These are phyloP conservation scores for Achaetomium macrosporum DNA, from an alignment of 2,329 filamentous ascomycete genomes.

Conservation along the genomic window DNA sequence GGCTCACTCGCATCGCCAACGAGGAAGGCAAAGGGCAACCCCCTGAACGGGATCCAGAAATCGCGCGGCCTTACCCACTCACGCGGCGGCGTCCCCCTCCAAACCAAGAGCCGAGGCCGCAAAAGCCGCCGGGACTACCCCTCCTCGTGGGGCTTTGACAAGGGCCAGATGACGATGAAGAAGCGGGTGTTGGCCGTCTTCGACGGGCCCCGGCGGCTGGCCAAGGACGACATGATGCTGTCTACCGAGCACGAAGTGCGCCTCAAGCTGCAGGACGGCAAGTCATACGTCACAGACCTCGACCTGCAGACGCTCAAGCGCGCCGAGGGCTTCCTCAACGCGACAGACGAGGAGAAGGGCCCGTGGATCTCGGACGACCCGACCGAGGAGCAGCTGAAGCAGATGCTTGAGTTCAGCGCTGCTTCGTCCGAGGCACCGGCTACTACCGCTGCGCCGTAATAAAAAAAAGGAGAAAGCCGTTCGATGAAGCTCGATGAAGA, in stretches of 20 bases:
- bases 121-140: conserved; percentile 94
- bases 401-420: conserved; percentile 50
- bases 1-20: conserved; percentile 40
- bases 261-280: conserved; percentile 67
- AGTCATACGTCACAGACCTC: conserved; percentile 83
- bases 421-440: conserved; percentile 11
- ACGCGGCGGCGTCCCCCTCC: conserved; percentile 61
- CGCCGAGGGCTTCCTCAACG: conserved; percentile 74
- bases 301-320: conserved; percentile 85
- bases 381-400: conserved; percentile 53
- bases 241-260: conserved; percentile 92
- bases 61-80: conserved; percentile 72
- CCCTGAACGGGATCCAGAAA: conserved; percentile 54
- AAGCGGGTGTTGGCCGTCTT: conserved; percentile 93
- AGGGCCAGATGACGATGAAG: conserved; percentile 96
- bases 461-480: background rate
- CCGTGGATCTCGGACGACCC: conserved; percentile 73
- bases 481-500: too few relatives aligned
- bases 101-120: conserved; percentile 58
- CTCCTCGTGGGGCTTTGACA: conserved; percentile 84
- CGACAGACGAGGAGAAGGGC: conserved; percentile 82
- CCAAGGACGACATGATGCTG: conserved; percentile 99
- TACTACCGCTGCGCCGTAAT: conserved; percentile 13
- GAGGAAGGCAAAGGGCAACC: conserved; percentile 52
- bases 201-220: conserved; percentile 78